Evolutionary conservation across 495 filamentous ascomycete genomes (phyloP).

Genomic region (Penicillium salamii): DNA sequence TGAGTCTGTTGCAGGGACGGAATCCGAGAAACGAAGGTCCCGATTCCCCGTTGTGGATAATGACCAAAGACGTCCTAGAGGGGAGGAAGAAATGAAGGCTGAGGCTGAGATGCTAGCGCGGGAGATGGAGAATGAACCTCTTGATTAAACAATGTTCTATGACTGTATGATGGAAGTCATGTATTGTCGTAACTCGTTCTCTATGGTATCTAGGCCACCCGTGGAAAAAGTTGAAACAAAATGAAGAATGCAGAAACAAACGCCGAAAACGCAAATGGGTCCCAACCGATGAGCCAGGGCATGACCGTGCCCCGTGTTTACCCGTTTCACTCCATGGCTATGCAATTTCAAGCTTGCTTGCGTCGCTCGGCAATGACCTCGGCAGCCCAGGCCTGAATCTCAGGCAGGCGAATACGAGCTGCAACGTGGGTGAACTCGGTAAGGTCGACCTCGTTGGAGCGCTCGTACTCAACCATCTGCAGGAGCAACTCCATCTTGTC

Average conservation of each 20-base stretch:
- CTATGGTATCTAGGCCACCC: slow-evolving; percentile 21
- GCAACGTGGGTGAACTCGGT: slow-evolving; percentile 81
- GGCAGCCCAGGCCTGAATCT: slow-evolving; percentile 75
- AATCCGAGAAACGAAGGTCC: slow-evolving; percentile 16
- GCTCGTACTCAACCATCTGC: slow-evolving; percentile 98
- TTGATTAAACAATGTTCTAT: slow-evolving; percentile 14
- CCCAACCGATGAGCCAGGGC: neutral
- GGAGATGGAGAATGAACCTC: slow-evolving; percentile 41
- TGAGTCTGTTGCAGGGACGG: slow-evolving; percentile 3
- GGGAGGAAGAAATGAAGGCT: slow-evolving; percentile 69
- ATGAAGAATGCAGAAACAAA: slow-evolving; percentile 12
- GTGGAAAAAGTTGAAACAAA: slow-evolving; percentile 8
- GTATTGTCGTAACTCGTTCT: slow-evolving; percentile 15
- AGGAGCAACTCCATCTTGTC: slow-evolving; percentile 93
- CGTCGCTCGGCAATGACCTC: slow-evolving; percentile 71
- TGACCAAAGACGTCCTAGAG: slow-evolving; percentile 63
- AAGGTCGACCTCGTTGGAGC: slow-evolving; percentile 65
- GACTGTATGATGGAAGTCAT: slow-evolving; percentile 4
- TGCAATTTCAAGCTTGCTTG: slow-evolving; percentile 38
- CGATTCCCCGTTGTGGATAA: slow-evolving; percentile 64
- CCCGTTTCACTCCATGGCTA: neutral
- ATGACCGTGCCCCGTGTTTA: neutral
- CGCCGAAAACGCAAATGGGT: slow-evolving; percentile 12
- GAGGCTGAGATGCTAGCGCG: slow-evolving; percentile 56
- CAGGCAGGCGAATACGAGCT: slow-evolving; percentile 64